Conservation (phyloP, 768 basidiomycete species). For the Hericium erinaceus region DNA sequence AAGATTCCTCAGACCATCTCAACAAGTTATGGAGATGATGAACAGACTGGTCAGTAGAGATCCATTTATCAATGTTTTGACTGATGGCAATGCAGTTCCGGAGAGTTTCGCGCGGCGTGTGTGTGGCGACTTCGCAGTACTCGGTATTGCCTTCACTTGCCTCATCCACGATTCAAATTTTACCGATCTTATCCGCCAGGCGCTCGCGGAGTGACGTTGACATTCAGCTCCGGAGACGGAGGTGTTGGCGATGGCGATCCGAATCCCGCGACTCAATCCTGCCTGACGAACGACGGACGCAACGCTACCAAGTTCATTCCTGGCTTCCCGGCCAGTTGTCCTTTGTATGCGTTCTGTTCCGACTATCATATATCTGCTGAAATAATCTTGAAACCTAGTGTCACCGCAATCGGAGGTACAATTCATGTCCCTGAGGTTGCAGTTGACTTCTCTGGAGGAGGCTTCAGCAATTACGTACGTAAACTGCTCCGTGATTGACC, state of each 20-base stretch:
- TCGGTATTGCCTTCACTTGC: conserved; percentile 30
- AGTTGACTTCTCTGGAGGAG: conserved; percentile 57
- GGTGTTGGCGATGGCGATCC: conserved; percentile 60
- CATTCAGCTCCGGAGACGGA: conserved; percentile 57
- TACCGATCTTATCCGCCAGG: conserved; percentile 26
- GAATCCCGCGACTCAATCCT: conserved; percentile 42
- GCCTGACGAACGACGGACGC: conserved; percentile 48
- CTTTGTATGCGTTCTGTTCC: conserved; percentile 21
- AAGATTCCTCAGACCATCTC: conserved; percentile 52
- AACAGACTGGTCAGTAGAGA: conserved; percentile 45
- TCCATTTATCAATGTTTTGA: background rate
- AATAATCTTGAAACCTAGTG: conserved; percentile 27
- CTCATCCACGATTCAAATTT: background rate
- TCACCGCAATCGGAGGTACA: conserved; percentile 68
- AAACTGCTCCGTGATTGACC: background rate
- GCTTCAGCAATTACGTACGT: conserved; percentile 62
- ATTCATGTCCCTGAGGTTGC: conserved; percentile 48
- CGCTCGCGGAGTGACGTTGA: conserved; percentile 52
- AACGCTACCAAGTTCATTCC: conserved; percentile 44
- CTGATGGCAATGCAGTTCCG: conserved; percentile 31
- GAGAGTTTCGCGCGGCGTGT: conserved; percentile 36
- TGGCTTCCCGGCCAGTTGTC: conserved; percentile 49
- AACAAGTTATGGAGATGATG: conserved; percentile 65
- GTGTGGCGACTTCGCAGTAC: conserved; percentile 49
- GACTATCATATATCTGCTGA: background rate